Conservation (phyloP, 2,329 filamentous ascomycete species). For the Monosporascus sp. region DNA sequence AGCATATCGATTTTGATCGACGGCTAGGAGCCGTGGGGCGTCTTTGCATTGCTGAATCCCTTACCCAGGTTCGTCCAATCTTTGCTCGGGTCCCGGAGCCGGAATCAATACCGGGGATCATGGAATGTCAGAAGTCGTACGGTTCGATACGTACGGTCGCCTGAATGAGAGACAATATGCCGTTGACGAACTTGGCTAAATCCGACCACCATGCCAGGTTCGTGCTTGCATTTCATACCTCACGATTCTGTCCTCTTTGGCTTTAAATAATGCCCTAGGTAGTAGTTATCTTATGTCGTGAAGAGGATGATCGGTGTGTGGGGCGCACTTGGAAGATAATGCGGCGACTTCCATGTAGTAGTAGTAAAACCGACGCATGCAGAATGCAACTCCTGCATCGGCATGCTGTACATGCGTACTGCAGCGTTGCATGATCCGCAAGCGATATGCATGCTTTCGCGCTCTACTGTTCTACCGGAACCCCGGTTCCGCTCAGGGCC, state of each 20-base stretch:
- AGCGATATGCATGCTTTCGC: neutral
- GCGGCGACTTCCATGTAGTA: neutral
- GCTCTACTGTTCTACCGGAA: slow-evolving; percentile 11
- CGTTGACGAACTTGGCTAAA: no score
- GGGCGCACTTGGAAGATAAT: neutral
- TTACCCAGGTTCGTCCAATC: neutral
- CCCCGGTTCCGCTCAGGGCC: slow-evolving; percentile 15
- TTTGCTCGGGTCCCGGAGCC: neutral
- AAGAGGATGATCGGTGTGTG: no score
- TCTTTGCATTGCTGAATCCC: neutral
- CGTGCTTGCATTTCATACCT: neutral
- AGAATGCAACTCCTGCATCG: slow-evolving; percentile 1
- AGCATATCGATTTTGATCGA: slow-evolving; percentile 23
- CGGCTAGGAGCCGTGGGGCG: slow-evolving; percentile 2
- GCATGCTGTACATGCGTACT: slow-evolving; percentile 8
- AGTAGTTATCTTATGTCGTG: no score
- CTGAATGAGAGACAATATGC: no score
- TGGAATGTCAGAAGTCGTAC: neutral
- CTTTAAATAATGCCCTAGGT: neutral
- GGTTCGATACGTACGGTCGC: no score
- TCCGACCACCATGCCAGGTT: neutral
- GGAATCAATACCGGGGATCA: neutral
- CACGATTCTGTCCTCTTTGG: neutral
- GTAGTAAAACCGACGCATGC: neutral
- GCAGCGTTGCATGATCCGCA: slow-evolving; percentile 19